Evolutionary conservation across 1,139 yeast species (phyloP), one percentile per base, ranked within the genome.

Genomic region (Saccharomyces hybrid): DNA sequence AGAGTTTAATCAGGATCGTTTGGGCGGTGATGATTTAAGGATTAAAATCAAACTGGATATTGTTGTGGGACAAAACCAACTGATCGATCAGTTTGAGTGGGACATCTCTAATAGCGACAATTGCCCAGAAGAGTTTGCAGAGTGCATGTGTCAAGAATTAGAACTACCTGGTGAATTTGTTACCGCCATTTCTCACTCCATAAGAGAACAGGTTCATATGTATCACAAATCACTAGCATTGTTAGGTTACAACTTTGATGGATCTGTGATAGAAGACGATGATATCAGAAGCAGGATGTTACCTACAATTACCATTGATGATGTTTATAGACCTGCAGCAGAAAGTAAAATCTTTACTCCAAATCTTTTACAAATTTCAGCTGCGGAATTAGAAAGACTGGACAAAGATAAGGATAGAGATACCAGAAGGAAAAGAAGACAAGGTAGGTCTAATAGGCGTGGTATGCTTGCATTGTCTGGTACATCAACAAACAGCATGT

Each of bases 81-180:
- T 90, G 50, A 78, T 84, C 14, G 99, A 93, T 71, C 93, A 87
- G 66, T 89, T 93, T 71, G 99, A 93, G 70, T 93, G 99, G 99
- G 98, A 93, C 70, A 78, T 95, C 50, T 85, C 88, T 59, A 84
- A 82, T 61, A 78, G 82, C 1, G 91, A 86, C 27, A 86, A 84
- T 63, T 85, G 80, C 63, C 97, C 99, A 0, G 98, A 93, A 68
- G 93, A 87, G 61, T 93, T 93, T 76, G 96, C 98, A 0, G 75
- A 75, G 31, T 71, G 76, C 5, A 74, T 91, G 76, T 84, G 93
- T 66, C 84, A 81, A 53, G 99, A 93, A 61, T 73, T 95, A 71
- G 79, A 84, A 49, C 75, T 93, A 47, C 89, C 97, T 0, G 89
- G 91, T 0, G 99, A 93, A 67, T 93, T 93, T 69, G 76, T 82